Evolutionary conservation across 345 rosid genomes (phyloP), one percentile per base, ranked within the genome.

Genomic region (Boechera stricta): DNA sequence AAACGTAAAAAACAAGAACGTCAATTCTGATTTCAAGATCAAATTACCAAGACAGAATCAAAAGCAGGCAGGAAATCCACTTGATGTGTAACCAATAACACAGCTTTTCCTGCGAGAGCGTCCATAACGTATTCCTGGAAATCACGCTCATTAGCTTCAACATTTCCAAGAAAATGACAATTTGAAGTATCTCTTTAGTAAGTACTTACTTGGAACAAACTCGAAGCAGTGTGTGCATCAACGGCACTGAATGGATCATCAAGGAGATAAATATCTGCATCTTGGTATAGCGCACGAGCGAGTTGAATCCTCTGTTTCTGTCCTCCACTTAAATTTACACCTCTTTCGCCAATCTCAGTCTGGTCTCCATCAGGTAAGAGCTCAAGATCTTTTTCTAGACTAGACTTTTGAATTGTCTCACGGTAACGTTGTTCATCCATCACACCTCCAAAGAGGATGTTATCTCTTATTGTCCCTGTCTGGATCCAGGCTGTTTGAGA

Each of bases 201-300:
- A 28, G 5, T 67, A 51, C 79, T 85, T 88, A 94, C 98, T 77
- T 92, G 86, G 64, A 94, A 90, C 66, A 94, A 88, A 82, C 88
- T 90, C 6, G 95, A 82, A 56, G 98, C 98, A 42, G 98, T 94
- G 51, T 92, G 90, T 18, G 98, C 98, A 85, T 94, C 98, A 65
- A 94, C 97, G 4, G 98, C 98, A 73, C 98, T 94, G 67, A 94
- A 94, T 7, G 98, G 98, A 85, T 94, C 98, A 53, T 92, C 98
- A 83, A 94, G 73, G 38, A 94, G 92, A 67, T 94, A 94, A 35
- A 90, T 87, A 75, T 94, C 98, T 33, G 97, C 97, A 51, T 92
- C 84, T 78, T 94, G 94, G 82, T 94, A 94, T 32, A 94, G 92
- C 24, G 98, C 98, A 68, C 97, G 98, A 44, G 98, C 98, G 56